Base-by-base conservation (phyloP, 257 asterid genomes). In the Galeopsis tetrahit region DNA sequence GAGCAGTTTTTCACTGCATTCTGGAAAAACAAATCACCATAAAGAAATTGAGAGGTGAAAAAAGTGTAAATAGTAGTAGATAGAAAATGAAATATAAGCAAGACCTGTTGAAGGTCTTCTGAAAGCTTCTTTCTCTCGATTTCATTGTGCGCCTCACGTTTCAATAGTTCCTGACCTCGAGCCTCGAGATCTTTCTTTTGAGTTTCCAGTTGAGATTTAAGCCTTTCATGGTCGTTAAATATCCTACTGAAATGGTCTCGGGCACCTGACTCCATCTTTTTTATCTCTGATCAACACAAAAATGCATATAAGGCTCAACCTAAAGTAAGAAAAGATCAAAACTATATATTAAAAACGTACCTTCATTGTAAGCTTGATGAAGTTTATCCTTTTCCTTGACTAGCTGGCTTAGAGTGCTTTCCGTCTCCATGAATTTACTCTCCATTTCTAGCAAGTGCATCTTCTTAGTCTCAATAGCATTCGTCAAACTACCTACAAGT, bases 211-310 rank as follows among this genome's bases (percentile, higher is more conserved):
- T 82, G 97, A 59, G 66, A 49, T 77, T 87, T 88, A 73, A 82
- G 77, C 86, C 79, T 87, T 64, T 87, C 90, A 63, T 91, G 92
- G 69, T 91, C 92, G 46, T 48, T 72, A 63, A 85, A 86, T 49
- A 90, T 89, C 84, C 78, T 88, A 81, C 68, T 82, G 78, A 86
- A 86, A 85, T 89, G 96, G 42, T 86, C 97, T 55, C 83, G 82
- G 5, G 96, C 88, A 72, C 84, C 80, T 39, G 85, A 59, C 77
- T 88, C 89, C 28, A 21, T 21, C 28, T 21, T 21, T 21, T 21
- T 21, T 21, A 21, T 21, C 28, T 21, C 28, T 21, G 28, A 21
- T 21, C 28, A 21, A 21, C 28, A 21, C 28, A 21, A 21, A 21
- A 21, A 21, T 21, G 28, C 28, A 21, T 21, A 21, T 1, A 21